Percentiles rank a stretch among this genome's conserved stretches.
These are phyloP conservation scores for Cantharellus anzutake DNA, from an alignment of 768 basidiomycete genomes.

Conservation along the genomic window DNA sequence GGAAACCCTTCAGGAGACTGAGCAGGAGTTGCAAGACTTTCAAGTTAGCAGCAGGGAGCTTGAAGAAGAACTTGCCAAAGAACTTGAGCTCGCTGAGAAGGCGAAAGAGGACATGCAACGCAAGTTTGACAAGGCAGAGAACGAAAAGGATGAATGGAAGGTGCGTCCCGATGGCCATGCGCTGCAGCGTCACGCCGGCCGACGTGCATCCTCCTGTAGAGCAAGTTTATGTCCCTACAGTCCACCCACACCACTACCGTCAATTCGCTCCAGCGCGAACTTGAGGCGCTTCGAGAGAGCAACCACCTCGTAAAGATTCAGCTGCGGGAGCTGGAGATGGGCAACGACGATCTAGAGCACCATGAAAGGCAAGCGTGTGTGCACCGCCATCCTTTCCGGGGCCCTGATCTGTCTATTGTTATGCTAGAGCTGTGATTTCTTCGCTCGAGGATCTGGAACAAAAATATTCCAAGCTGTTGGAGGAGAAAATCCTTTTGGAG, in stretches of 20 bases:
- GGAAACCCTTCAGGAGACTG: conserved; percentile 69
- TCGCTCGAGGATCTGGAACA: conserved; percentile 69
- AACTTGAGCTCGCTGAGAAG: conserved; percentile 75
- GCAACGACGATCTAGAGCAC: conserved; percentile 92
- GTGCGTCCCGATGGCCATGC: conserved; percentile 23
- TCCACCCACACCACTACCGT: conserved; percentile 81
- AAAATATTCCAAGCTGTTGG: conserved; percentile 76
- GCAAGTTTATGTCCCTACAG: conserved; percentile 73
- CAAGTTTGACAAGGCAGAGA: conserved; percentile 49
- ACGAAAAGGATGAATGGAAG: conserved; percentile 86
- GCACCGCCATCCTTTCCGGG: background rate
- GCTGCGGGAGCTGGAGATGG: conserved; percentile 83
- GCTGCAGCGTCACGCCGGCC: background rate
- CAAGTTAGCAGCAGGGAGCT: conserved; percentile 76
- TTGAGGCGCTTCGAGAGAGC: conserved; percentile 63
- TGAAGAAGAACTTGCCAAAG: conserved; percentile 82
- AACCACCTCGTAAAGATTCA: conserved; percentile 52
- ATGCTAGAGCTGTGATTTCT: conserved; percentile 43
- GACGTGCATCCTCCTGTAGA: conserved; percentile 10
- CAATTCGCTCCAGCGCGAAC: conserved; percentile 77
- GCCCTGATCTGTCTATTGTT: background rate
- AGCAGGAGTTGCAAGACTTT: conserved; percentile 73
- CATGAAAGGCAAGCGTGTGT: conserved; percentile 46
- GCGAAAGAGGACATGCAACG: conserved; percentile 61
- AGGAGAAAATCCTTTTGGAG: conserved; percentile 94